Evolutionary conservation across 495 filamentous ascomycete genomes (phyloP).

Genomic region (Arthonia radiata): DNA sequence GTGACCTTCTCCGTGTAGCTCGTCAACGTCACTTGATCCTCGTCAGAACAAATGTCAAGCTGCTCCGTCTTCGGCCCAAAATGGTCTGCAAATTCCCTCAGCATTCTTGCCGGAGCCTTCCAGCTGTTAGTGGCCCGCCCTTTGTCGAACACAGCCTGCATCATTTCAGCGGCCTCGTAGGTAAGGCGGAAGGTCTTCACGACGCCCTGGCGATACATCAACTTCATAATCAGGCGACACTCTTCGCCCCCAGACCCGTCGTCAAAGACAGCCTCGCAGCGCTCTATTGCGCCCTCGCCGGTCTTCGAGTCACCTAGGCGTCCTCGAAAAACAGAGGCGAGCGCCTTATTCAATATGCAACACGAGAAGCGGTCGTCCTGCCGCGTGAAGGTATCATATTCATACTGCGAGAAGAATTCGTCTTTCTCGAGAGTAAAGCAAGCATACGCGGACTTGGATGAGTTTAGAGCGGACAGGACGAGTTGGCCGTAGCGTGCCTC

Average conservation of each 20-base stretch:
- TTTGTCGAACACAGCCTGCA: constrained; percentile 71
- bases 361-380: constrained; percentile 39
- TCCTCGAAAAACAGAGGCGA: constrained; percentile 52
- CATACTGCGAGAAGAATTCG: constrained; percentile 65
- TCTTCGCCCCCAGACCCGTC: constrained; percentile 44
- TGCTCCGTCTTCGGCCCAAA: constrained; percentile 81
- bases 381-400: constrained; percentile 22
- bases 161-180: constrained; percentile 58
- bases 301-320: constrained; percentile 32
- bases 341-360: constrained; percentile 48
- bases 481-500: constrained; percentile 51
- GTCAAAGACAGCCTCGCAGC: constrained; percentile 63
- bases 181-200: constrained; percentile 80
- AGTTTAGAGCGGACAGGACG: constrained; percentile 60
- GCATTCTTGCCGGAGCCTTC: constrained; percentile 45
- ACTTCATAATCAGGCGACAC: constrained; percentile 58
- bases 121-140: constrained; percentile 46
- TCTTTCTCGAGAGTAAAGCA: constrained; percentile 48
- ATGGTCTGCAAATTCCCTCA: constrained; percentile 72
- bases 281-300: constrained; percentile 56
- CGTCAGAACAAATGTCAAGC: constrained; percentile 61
- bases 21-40: constrained; percentile 50
- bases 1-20: constrained; percentile 85
- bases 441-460: constrained; percentile 79
- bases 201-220: constrained; percentile 73